phyloP scores from a whole-genome alignment of 768 basidiomycete species.

The Lactarius evosmus region DNA sequence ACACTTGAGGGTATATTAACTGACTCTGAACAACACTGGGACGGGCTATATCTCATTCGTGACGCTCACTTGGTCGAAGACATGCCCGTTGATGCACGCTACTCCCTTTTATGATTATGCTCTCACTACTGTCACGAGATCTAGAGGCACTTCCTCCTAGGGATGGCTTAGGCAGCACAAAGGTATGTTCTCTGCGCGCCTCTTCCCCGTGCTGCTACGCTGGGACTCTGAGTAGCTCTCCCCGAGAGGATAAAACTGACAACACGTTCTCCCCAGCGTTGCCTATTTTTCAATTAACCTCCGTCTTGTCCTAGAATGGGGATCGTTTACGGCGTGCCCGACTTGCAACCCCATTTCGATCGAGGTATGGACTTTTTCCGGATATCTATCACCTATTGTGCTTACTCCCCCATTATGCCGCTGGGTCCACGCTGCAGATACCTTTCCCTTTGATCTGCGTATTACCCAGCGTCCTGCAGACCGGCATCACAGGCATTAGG shows the following conservation, averaged over 20 bases:
- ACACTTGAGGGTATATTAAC: background rate
- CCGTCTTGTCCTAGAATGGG: background rate
- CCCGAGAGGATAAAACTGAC: background rate
- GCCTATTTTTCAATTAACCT: background rate
- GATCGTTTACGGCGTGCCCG: background rate
- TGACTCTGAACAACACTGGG: background rate
- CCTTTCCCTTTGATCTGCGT: background rate
- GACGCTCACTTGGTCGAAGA: background rate
- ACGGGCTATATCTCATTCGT: background rate
- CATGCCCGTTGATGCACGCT: background rate
- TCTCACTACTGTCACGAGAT: background rate
- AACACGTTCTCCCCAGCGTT: background rate
- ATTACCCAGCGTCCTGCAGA: background rate
- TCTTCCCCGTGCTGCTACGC: background rate
- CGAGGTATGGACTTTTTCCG: background rate
- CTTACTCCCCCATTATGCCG: background rate
- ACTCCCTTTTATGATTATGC: background rate
- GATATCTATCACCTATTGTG: slow-evolving; percentile 2
- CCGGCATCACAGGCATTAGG: background rate
- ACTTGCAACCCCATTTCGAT: background rate
- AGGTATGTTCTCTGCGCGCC: slow-evolving; percentile 3
- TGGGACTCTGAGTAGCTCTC: background rate
- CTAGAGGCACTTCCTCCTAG: background rate
- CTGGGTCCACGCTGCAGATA: background rate
- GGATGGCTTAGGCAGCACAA: background rate